Percentiles rank a stretch among this genome's conserved stretches.
These are phyloP conservation scores for Austropuccinia psidii DNA, from an alignment of 1,284 basidiomycete species.

Conservation along the genomic window DNA sequence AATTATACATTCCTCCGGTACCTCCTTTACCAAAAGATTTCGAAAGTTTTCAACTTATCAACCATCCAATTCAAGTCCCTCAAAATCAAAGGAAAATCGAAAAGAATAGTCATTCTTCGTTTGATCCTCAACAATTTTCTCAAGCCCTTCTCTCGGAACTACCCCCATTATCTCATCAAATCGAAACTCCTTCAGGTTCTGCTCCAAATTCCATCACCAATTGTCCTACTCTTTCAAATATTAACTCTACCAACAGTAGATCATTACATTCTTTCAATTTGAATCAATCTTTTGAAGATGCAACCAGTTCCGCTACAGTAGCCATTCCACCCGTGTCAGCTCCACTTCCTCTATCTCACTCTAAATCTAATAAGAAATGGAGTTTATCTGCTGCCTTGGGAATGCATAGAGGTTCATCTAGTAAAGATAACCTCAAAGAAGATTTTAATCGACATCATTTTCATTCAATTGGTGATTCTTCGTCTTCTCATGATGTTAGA, in stretches of 20 bases:
- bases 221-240: not conserved
- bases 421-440: conserved; percentile 10
- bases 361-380: conserved; percentile 31
- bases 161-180: not conserved
- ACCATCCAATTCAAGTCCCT: conserved; percentile 30
- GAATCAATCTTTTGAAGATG: conserved; percentile 1
- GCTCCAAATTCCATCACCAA: not conserved
- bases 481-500: not conserved
- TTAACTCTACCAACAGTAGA: conserved; percentile 2
- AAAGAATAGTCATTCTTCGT: conserved; percentile 23
- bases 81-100: too few relatives aligned
- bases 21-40: conserved; percentile 90
- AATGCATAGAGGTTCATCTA: conserved; percentile 13
- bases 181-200: not conserved
- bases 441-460: not conserved
- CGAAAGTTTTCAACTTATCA: conserved; percentile 62
- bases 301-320: not conserved
- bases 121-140: conserved; percentile 38
- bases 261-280: conserved; percentile 21
- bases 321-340: not conserved
- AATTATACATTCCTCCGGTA: conserved; percentile 71
- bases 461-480: not conserved
- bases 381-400: conserved; percentile 33
- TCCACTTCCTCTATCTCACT: not conserved
- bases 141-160: conserved; percentile 53